Conservation (phyloP, 2,329 filamentous ascomycete species). For the Fusarium succisae region DNA sequence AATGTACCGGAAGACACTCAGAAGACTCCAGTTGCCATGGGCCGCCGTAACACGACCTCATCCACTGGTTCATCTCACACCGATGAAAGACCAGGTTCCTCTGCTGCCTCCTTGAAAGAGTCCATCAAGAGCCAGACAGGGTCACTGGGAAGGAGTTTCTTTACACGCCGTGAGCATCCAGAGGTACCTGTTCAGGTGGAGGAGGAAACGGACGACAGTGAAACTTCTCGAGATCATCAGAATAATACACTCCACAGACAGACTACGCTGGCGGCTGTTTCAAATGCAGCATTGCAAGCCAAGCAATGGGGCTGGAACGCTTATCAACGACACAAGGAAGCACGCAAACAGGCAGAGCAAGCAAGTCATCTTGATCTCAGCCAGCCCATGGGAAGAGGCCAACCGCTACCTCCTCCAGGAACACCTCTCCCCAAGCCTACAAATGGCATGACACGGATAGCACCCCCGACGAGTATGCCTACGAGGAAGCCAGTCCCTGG, state of each 20-base stretch:
- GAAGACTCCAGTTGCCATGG: conserved; percentile 39
- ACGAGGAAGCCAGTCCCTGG: conserved; percentile 70
- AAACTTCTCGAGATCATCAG: conserved; percentile 48
- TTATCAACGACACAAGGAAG: conserved; percentile 60
- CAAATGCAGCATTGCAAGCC: conserved; percentile 64
- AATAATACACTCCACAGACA: conserved; percentile 44
- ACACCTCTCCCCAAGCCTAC: conserved; percentile 76
- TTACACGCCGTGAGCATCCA: conserved; percentile 52
- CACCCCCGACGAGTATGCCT: conserved; percentile 62
- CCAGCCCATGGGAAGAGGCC: conserved; percentile 83
- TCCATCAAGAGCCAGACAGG: conserved; percentile 54
- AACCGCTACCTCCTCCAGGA: conserved; percentile 83
- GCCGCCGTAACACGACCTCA: conserved; percentile 52
- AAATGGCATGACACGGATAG: conserved; percentile 67
- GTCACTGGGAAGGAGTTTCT: conserved; percentile 52
- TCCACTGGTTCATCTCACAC: conserved; percentile 47
- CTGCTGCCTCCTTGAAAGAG: conserved; percentile 46
- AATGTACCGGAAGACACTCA: conserved; percentile 49
- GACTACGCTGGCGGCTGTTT: conserved; percentile 63
- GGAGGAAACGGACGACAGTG: conserved; percentile 49
- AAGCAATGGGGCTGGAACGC: conserved; percentile 69
- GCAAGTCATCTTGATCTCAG: conserved; percentile 55
- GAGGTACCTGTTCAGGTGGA: conserved; percentile 45
- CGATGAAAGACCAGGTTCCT: conserved; percentile 42
- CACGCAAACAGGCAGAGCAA: conserved; percentile 47